Conservation (phyloP, 768 basidiomycete genomes). For the Psilocybe azurescens region DNA sequence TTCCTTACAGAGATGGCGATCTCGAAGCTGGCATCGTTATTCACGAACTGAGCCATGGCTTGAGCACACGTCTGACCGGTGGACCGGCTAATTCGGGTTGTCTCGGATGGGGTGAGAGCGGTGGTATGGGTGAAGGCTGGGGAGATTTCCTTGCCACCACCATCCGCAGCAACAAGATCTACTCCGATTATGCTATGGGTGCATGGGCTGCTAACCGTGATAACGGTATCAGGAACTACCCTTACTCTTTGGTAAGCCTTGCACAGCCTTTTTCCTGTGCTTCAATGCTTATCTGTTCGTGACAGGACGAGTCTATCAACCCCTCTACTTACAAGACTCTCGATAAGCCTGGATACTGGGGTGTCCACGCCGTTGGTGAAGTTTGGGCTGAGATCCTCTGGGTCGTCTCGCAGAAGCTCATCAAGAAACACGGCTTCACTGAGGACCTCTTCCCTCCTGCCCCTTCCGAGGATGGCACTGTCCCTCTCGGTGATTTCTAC, state of each 20-base stretch:
- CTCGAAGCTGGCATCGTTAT: constrained; percentile 97
- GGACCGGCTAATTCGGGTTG: constrained; percentile 93
- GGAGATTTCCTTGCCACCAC: constrained; percentile 92
- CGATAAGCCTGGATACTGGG: constrained; percentile 93
- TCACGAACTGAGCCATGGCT: constrained; percentile 86
- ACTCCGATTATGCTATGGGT: constrained; percentile 90
- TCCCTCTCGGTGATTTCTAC: constrained; percentile 82
- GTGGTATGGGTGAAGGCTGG: constrained; percentile 99
- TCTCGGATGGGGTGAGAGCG: constrained; percentile 94
- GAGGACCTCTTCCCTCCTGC: constrained; percentile 83
- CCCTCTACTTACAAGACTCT: constrained; percentile 95
- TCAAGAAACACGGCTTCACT: constrained; percentile 83
- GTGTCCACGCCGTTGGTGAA: constrained; percentile 90
- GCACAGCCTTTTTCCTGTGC: background rate
- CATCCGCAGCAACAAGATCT: constrained; percentile 75
- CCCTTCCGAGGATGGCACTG: constrained; percentile 63
- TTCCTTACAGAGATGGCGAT: constrained; percentile 93
- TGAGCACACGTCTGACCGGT: constrained; percentile 94
- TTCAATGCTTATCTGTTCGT: background rate
- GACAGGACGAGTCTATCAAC: constrained; percentile 69
- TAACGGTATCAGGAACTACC: constrained; percentile 85
- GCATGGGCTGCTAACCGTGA: constrained; percentile 88
- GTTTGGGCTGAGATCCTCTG: constrained; percentile 95
- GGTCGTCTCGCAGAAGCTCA: constrained; percentile 75
- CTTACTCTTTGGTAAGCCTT: constrained; percentile 70